These are phyloP conservation scores for Cladophialophora psammophila DNA, from an alignment of 2,329 filamentous ascomycete species.

Conservation along the genomic window DNA sequence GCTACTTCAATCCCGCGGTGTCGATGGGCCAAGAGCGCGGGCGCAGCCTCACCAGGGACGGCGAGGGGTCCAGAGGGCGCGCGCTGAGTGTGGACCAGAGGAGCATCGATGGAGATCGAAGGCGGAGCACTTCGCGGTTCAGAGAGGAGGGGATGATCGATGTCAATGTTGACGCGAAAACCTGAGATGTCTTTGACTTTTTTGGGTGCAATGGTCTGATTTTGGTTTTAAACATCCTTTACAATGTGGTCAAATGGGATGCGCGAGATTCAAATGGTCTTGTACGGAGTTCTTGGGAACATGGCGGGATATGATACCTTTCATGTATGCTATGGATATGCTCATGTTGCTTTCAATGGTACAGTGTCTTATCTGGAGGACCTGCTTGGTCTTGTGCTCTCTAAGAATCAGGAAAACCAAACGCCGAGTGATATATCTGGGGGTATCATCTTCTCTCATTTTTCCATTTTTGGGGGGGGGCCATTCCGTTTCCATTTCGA, in stretches of 20 bases:
- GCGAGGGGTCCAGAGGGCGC: conserved; percentile 9
- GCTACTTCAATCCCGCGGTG: conserved; percentile 18
- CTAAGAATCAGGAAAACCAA: background rate
- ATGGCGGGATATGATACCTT: background rate
- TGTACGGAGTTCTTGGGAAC: background rate
- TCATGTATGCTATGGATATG: background rate
- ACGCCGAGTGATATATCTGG: background rate
- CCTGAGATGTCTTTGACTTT: background rate
- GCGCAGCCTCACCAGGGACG: conserved; percentile 13
- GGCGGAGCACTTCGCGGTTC: conserved; percentile 24
- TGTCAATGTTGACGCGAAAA: conserved; percentile 2
- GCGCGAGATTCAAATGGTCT: background rate
- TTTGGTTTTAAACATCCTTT: background rate
- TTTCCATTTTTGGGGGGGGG: background rate
- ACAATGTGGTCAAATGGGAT: background rate
- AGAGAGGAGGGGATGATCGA: conserved; percentile 29
- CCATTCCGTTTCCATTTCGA: background rate
- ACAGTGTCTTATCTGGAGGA: background rate
- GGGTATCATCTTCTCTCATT: conserved; percentile 1
- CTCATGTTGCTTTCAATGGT: background rate
- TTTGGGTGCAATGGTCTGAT: background rate
- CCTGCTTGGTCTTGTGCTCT: background rate
- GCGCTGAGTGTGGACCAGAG: conserved; percentile 13
- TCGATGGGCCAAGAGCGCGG: conserved; percentile 12
- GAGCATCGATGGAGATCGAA: conserved; percentile 18